Conservation (phyloP, 805 yeast species). For the Kodamaea nitidulidarum region DNA sequence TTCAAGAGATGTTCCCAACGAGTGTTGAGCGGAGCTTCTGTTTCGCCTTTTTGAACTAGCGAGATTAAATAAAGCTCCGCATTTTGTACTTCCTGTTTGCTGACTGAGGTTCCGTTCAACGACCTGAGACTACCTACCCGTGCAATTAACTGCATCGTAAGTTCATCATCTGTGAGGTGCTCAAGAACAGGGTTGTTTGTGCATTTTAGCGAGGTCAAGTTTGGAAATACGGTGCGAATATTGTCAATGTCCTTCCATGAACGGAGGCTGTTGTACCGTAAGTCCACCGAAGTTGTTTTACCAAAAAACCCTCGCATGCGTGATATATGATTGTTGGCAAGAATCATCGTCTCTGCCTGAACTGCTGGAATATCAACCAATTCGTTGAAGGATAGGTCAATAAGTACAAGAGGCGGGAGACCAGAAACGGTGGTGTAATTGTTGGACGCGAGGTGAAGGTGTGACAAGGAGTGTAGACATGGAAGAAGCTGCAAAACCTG, state of each 20-base stretch:
- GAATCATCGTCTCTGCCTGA: conserved; percentile 16
- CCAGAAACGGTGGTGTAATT: conserved; percentile 10
- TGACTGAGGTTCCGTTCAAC: conserved; percentile 58
- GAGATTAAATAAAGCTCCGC: conserved; percentile 68
- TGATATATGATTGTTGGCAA: conserved; percentile 35
- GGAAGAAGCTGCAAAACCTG: conserved; percentile 18
- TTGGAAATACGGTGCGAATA: conserved; percentile 34
- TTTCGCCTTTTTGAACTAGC: conserved; percentile 35
- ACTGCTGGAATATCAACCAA: conserved; percentile 27
- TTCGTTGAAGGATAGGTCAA: conserved; percentile 41
- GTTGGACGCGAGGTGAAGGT: conserved; percentile 34
- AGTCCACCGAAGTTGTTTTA: conserved; percentile 34
- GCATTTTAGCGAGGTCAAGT: conserved; percentile 44
- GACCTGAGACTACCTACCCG: conserved; percentile 32
- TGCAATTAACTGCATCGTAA: conserved; percentile 42
- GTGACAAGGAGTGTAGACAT: conserved; percentile 37
- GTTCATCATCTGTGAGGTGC: conserved; percentile 25
- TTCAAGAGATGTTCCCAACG: conserved; percentile 43
- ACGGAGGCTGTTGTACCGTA: conserved; percentile 47
- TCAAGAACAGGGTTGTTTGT: conserved; percentile 50
- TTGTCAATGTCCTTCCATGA: conserved; percentile 50
- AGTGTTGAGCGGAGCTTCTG: conserved; percentile 14
- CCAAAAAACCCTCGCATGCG: conserved; percentile 3
- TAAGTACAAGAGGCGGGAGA: background rate
- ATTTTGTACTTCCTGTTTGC: conserved; percentile 47